These are phyloP conservation scores for Musa troglodytarum DNA, from an alignment of 176 grass and related monocot genomes.

Conservation along the genomic window DNA sequence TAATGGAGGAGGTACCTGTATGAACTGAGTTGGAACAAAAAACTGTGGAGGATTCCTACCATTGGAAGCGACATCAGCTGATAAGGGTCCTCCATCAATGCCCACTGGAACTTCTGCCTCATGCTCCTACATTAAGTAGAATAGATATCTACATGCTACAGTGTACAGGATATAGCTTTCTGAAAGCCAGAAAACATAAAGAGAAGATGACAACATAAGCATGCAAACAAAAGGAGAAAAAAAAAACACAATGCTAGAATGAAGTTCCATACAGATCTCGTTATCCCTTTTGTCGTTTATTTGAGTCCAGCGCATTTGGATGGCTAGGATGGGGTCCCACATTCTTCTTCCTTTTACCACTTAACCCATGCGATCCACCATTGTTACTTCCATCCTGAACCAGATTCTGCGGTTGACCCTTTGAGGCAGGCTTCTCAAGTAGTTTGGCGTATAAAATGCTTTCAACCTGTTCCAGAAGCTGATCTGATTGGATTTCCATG, in stretches of 20 bases:
- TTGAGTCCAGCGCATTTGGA: slow-evolving; percentile 40
- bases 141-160: too few relatives aligned
- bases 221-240: neutral
- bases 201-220: slow-evolving; percentile 15
- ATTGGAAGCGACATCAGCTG: slow-evolving; percentile 52
- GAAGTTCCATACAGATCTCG: slow-evolving; percentile 31
- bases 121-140: slow-evolving; percentile 21
- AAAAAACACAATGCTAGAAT: neutral
- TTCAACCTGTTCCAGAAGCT: slow-evolving; percentile 72
- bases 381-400: slow-evolving; percentile 36
- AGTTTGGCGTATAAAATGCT: slow-evolving; percentile 65
- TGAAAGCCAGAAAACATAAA: slow-evolving; percentile 1
- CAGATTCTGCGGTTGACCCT: slow-evolving; percentile 52
- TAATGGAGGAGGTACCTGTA: slow-evolving; percentile 52
- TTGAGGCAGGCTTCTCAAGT: slow-evolving; percentile 57
- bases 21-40: slow-evolving; percentile 50
- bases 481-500: slow-evolving; percentile 66
- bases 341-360: slow-evolving; percentile 61
- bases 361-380: slow-evolving; percentile 36
- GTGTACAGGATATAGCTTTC: too few relatives aligned
- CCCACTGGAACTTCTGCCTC: slow-evolving; percentile 42
- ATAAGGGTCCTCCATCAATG: slow-evolving; percentile 29
- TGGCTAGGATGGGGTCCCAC: slow-evolving; percentile 26
- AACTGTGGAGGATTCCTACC: slow-evolving; percentile 55
- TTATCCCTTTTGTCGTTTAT: slow-evolving; percentile 53